Evolutionary conservation across 169 alveolate genomes (phyloP), one percentile per base, ranked within the genome.

Genomic region (Plasmodium knowlesi): DNA sequence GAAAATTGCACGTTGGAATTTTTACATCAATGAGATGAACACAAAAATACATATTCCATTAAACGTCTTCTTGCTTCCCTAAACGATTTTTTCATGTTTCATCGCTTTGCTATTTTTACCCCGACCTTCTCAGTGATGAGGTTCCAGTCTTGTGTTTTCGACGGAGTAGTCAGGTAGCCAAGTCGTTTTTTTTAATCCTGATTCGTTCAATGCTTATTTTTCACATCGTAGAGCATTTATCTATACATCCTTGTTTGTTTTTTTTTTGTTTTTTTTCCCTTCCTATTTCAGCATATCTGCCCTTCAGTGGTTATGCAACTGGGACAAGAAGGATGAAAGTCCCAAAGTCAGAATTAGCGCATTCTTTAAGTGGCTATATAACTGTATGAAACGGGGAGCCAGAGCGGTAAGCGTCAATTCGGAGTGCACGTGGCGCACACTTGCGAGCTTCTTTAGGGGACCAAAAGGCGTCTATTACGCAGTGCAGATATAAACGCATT

Each of bases 281-380:
- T 8, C 43, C 14, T 34, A 74, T 25, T 85, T 8, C 50, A 96
- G 99, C 82, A 98, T 99, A 34, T 98, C 99, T 43, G 99, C 99
- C 9, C 88, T 99, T 6, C 99, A 99, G 96, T 99, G 99, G 99
- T 93, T 99, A 19, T 99, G 99, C 71, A 98, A 98, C 43, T 99
- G 99, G 74, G 99, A 98, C 92, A 97, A 97, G 86, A 97, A 97
- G 57, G 93, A 97, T 41, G 97, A 98, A 89, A 98, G 97, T 46
- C 99, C 99, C 12, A 96, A 95, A 84, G 96, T 96, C 85, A 96
- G 99, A 94, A 95, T 98, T 73, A 92, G 96, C 46, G 96, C 97
- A 43, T 98, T 99, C 96, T 99, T 99, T 96, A 97, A 97, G 70
- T 96, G 98, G 93, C 95, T 98, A 71, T 98, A 97, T 94, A 96